A percentile compares a stretch with the other conserved stretches of the same genome.
These are phyloP conservation scores for Coemansia sp. DNA, from an alignment of 192 early-diverging fungal species.

Conservation along the genomic window DNA sequence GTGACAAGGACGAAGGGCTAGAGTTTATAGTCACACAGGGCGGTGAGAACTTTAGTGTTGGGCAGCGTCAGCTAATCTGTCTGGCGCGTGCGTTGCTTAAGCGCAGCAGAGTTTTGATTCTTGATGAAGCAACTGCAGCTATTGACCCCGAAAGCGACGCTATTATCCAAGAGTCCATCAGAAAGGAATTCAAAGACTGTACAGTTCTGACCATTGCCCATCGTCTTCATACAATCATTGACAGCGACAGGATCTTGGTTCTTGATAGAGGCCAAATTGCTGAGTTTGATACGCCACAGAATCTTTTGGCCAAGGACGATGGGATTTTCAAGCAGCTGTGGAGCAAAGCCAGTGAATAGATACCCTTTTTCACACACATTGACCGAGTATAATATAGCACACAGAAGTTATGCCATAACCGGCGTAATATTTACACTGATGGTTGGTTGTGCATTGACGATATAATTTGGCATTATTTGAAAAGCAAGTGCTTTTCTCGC, in stretches of 20 bases:
- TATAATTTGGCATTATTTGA: too few species aligned
- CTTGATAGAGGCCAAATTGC: slow-evolving; percentile 30
- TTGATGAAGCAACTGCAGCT: slow-evolving; percentile 67
- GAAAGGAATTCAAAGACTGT: slow-evolving; percentile 61
- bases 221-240: slow-evolving; percentile 66
- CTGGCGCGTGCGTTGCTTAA: slow-evolving; percentile 42
- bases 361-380: too few species aligned
- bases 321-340: background rate
- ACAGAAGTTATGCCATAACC: too few species aligned
- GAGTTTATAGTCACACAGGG: slow-evolving; percentile 45
- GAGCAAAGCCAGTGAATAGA: too few species aligned
- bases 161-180: slow-evolving; percentile 64
- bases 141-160: slow-evolving; percentile 55
- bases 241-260: slow-evolving; percentile 62
- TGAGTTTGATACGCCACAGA: slow-evolving; percentile 62
- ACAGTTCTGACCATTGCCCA: slow-evolving; percentile 73
- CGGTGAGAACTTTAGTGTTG: slow-evolving; percentile 77
- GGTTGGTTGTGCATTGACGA: too few species aligned
- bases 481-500: too few species aligned
- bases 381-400: too few species aligned
- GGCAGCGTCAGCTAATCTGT: slow-evolving; percentile 85
- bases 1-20: slow-evolving; percentile 24
- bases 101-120: slow-evolving; percentile 62
- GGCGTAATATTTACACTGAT: too few species aligned
- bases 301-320: slow-evolving; percentile 22